A percentile compares a stretch with the other conserved stretches of the same genome.
Evolutionary conservation across 108 stramenopile genomes (phyloP).

Genomic region (Discostella pseudostelligera): DNA sequence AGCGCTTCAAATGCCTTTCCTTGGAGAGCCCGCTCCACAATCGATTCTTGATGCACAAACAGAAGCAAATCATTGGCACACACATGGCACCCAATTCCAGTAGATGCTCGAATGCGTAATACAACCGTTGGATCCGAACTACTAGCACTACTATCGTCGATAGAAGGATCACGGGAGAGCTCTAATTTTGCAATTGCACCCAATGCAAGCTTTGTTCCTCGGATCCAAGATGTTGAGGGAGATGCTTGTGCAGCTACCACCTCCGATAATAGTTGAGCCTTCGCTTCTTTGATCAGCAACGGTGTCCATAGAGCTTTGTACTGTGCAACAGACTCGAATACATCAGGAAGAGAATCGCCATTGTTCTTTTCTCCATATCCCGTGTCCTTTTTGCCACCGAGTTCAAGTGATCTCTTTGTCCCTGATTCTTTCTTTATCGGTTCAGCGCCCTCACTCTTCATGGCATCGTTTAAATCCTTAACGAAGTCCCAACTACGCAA

Average conservation of each 20-base stretch:
- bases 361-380: slow-evolving; percentile 9
- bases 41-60: slow-evolving; percentile 22
- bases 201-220: slow-evolving; percentile 6
- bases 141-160: slow-evolving; percentile 2
- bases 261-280: slow-evolving; percentile 51
- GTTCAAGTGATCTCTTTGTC: neutral
- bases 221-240: slow-evolving; percentile 24
- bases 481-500: slow-evolving; percentile 44
- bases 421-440: slow-evolving; percentile 10
- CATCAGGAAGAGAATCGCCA: slow-evolving; percentile 29
- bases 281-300: slow-evolving; percentile 47
- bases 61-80: slow-evolving; percentile 36
- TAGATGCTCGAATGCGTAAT: slow-evolving; percentile 14
- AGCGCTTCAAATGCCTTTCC: slow-evolving; percentile 26
- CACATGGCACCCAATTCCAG: slow-evolving; percentile 27
- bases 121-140: slow-evolving; percentile 33
- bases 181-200: slow-evolving; percentile 35
- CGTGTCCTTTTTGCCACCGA: slow-evolving; percentile 7
- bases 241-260: slow-evolving; percentile 42
- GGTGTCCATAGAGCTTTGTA: slow-evolving; percentile 52
- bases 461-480: slow-evolving; percentile 31
- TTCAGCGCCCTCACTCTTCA: slow-evolving; percentile 12
- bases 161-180: slow-evolving; percentile 18
- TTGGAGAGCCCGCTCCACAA: slow-evolving; percentile 34
- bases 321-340: slow-evolving; percentile 45